Percentiles rank a stretch among this genome's conserved stretches.
Conservation (phyloP, 441 rosid genomes). For the Euphorbia schlechtendalii region DNA sequence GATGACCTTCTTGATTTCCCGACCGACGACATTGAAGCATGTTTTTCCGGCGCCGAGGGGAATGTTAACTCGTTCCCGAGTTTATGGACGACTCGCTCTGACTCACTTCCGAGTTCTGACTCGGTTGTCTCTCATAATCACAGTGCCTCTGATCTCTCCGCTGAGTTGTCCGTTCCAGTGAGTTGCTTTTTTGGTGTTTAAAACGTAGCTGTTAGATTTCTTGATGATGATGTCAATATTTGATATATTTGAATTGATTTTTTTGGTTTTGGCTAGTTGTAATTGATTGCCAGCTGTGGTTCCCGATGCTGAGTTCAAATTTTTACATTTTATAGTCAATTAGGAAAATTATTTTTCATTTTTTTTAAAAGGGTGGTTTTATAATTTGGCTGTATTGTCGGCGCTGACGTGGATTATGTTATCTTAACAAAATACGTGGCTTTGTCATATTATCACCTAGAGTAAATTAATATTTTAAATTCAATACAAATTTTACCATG, state of each 20-base stretch:
- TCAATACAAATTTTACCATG: too few species aligned
- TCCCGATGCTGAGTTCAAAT: slow-evolving; percentile 4
- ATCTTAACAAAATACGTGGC: slow-evolving; percentile 32
- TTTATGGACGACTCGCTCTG: slow-evolving; percentile 56
- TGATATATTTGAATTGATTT: slow-evolving; percentile 12
- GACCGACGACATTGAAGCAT: slow-evolving; percentile 48
- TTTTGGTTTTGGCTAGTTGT: slow-evolving; percentile 6
- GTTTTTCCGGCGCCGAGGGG: slow-evolving; percentile 15
- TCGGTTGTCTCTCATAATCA: slow-evolving; percentile 47
- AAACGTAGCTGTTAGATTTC: slow-evolving; percentile 11
- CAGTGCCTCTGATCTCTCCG: slow-evolving; percentile 50
- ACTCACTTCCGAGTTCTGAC: slow-evolving; percentile 58
- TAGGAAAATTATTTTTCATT: too few species aligned
- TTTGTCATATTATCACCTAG: slow-evolving; percentile 27
- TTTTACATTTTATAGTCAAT: slow-evolving; percentile 7
- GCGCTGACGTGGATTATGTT: slow-evolving; percentile 23
- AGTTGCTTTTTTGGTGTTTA: slow-evolving; percentile 12
- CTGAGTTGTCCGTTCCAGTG: slow-evolving; percentile 72
- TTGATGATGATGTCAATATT: slow-evolving; percentile 18
- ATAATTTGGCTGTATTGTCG: slow-evolving; percentile 24
- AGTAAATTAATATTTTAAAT: too few species aligned
- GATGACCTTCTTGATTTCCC: slow-evolving; percentile 91
- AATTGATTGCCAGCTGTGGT: slow-evolving; percentile 8
- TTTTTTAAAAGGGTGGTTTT: neutral
- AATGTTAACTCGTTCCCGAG: slow-evolving; percentile 38